Percentiles rank a stretch among this genome's conserved stretches.
Conservation (phyloP, 805 yeast genomes). For the Saccharomycopsis lassenensis region DNA sequence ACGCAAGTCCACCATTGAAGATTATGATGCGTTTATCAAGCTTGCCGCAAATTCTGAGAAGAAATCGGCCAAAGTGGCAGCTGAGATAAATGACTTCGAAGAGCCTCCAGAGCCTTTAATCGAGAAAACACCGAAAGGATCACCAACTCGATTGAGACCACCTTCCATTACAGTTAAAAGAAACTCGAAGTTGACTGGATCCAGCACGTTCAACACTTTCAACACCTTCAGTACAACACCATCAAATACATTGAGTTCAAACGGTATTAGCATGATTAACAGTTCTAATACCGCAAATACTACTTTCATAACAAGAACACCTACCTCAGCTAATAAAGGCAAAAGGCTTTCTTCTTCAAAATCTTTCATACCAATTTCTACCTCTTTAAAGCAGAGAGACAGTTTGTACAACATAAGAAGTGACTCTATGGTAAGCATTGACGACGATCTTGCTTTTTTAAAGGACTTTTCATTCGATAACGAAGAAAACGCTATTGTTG, state of each 20-base stretch:
- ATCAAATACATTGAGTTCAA: slow-evolving; percentile 1
- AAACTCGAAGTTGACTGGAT: slow-evolving; percentile 1
- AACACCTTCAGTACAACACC: neutral
- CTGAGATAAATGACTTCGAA: neutral
- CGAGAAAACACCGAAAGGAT: neutral
- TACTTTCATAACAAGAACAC: neutral
- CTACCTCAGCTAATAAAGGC: slow-evolving; percentile 1
- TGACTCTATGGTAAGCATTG: neutral
- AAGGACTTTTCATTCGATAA: slow-evolving; percentile 12
- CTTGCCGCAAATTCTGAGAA: neutral
- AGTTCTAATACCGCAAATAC: slow-evolving; percentile 1
- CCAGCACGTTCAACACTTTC: neutral
- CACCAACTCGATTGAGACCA: slow-evolving; percentile 4
- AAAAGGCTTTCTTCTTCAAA: neutral
- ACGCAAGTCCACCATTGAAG: no score
- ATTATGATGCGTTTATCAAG: slow-evolving; percentile 1
- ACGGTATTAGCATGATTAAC: neutral
- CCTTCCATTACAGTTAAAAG: slow-evolving; percentile 5
- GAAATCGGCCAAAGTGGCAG: neutral
- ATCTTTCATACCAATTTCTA: neutral
- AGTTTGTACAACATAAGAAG: slow-evolving; percentile 1
- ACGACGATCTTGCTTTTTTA: slow-evolving; percentile 6
- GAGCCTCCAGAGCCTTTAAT: neutral
- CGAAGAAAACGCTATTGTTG: slow-evolving; percentile 7
- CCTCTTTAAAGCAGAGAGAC: neutral